Evolutionary conservation across 2,329 filamentous ascomycete species (phyloP).

Genomic region (Fonsecaea erecta): DNA sequence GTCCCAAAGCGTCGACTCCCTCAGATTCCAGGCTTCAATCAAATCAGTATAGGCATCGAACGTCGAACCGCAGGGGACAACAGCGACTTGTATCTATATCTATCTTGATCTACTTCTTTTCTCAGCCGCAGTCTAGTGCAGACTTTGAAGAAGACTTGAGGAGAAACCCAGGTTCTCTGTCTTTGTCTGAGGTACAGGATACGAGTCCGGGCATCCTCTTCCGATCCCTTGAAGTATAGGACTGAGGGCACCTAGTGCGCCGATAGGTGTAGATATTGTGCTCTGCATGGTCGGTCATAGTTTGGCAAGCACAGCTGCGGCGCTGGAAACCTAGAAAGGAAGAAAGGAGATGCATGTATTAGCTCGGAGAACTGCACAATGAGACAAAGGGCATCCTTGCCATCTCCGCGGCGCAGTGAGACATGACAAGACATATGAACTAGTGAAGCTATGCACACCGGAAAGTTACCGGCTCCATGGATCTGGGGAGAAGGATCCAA

Average conservation of each 20-base stretch:
- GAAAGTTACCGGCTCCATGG: neutral
- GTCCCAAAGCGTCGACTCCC: neutral
- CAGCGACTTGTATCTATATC: constrained; percentile 5
- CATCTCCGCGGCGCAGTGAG: neutral
- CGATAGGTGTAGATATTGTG: neutral
- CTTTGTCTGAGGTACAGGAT: neutral
- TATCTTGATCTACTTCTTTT: neutral
- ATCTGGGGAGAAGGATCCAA: neutral
- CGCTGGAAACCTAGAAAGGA: constrained; percentile 45
- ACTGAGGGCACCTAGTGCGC: neutral
- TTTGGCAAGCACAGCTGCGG: constrained; percentile 46
- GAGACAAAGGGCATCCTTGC: neutral
- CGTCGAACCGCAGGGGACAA: neutral
- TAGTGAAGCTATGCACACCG: neutral
- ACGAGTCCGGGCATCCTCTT: neutral
- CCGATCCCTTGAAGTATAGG: neutral
- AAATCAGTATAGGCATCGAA: neutral
- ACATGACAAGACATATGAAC: neutral
- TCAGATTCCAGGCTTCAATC: neutral
- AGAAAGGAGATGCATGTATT: neutral
- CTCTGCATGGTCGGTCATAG: constrained; percentile 39
- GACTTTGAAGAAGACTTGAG: neutral
- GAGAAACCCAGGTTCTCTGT: neutral
- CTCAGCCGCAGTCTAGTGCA: neutral
- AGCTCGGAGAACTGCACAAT: neutral